Conservation (phyloP, 1,284 basidiomycete genomes). For the Puccinia novopanici region DNA sequence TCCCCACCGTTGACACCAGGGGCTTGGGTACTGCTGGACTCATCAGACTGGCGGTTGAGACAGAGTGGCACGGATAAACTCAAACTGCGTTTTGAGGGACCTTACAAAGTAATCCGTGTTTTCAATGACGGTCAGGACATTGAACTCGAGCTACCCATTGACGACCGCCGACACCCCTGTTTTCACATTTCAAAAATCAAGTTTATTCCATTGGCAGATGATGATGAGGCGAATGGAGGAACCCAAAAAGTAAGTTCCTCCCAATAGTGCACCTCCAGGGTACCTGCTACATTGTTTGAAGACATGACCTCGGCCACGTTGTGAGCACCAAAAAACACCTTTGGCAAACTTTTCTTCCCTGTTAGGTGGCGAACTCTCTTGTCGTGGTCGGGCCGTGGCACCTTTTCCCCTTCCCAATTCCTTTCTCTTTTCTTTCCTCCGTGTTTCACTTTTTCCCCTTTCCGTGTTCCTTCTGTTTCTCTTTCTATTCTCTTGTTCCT, state of each 20-base stretch:
- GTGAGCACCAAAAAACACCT: no score
- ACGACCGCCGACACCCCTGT: neutral
- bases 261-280: slow-evolving; percentile 17
- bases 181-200: neutral
- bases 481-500: no score
- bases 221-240: neutral
- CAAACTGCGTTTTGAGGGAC: slow-evolving; percentile 16
- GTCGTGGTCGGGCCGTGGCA: no score
- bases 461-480: no score
- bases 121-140: slow-evolving; percentile 17
- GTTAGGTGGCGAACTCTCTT: no score
- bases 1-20: no score
- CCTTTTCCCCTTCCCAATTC: no score
- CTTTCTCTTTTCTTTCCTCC: no score
- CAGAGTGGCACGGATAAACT: slow-evolving; percentile 13
- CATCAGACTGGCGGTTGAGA: neutral
- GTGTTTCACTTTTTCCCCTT: no score
- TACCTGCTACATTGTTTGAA: no score
- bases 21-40: neutral
- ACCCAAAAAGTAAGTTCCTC: slow-evolving; percentile 27
- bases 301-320: no score
- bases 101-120: neutral
- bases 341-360: no score
- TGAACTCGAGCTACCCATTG: neutral
- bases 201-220: neutral